Conservation (phyloP, 1,284 basidiomycete species). For the Puccinia hordei region DNA sequence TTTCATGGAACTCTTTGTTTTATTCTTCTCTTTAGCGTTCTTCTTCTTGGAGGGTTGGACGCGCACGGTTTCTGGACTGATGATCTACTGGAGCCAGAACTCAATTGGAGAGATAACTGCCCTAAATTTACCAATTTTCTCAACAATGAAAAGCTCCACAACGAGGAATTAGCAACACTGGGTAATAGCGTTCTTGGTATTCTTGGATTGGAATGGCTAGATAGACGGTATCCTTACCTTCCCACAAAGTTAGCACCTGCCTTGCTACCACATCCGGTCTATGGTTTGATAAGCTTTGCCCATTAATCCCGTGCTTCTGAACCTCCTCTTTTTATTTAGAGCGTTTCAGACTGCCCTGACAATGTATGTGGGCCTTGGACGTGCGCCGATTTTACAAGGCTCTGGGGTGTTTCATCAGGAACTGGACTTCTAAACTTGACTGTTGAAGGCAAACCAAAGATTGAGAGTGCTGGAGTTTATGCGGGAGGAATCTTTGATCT, state of each 20-base stretch:
- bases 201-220: conserved; percentile 82
- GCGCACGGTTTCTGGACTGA: conserved; percentile 22
- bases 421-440: conserved; percentile 48
- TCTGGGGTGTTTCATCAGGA: conserved; percentile 60
- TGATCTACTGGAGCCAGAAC: conserved; percentile 31
- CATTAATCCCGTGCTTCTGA: neutral
- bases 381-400: conserved; percentile 75
- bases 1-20: neutral
- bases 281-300: neutral
- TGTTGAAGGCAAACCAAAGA: conserved; percentile 48
- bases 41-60: neutral
- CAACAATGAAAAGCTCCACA: conserved; percentile 62
- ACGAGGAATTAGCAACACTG: conserved; percentile 75
- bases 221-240: conserved; percentile 82
- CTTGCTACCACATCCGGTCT: neutral
- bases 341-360: conserved; percentile 87
- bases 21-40: neutral
- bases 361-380: conserved; percentile 84
- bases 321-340: conserved; percentile 58
- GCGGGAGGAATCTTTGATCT: conserved; percentile 46
- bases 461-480: conserved; percentile 43
- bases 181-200: conserved; percentile 91
- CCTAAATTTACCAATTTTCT: conserved; percentile 48
- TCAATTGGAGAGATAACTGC: conserved; percentile 35
- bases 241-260: conserved; percentile 65